Base-by-base conservation (phyloP, 2,329 filamentous ascomycete species). In the Xylariaceae sp. region DNA sequence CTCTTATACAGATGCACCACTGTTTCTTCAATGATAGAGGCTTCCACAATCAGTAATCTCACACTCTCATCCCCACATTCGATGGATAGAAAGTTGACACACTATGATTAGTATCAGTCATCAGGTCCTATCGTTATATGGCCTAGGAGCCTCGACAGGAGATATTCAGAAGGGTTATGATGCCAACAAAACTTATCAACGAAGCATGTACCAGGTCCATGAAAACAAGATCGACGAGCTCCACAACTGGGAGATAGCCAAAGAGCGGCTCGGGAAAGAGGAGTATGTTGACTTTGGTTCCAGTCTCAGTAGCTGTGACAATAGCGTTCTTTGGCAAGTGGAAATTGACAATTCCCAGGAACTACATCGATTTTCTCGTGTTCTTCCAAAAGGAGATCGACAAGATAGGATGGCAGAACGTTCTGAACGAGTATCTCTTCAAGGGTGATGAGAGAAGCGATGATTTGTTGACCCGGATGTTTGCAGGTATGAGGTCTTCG, bases 351-450 rank as follows among this genome's bases (percentile, higher is more conserved):
- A 33, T 11, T 14, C 7, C 34, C 6, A 62, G 58, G 40, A 56
- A 77, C 63, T 95, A 94, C 60, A 68, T 80, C 7, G 82, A 89
- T 57, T 95, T 86, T 60, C 72, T 95, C 2, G 68, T 71, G 6
- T 95, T 87, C 69, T 96, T 89, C 67, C 79, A 88, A 59, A 62
- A 67, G 1, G 83, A 93, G 61, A 88, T 95, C 25, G 77, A 83
- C 11, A 61, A 63, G 22, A 76, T 76, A 29, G 78, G 80, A 0
- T 87, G 82, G 72, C 69, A 82, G 54, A 64, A 70, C 1, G 80
- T 83, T 0, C 45, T 95, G 22, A 67, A 73, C 14, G 76, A 86
- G 58, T 84, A 87, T 56, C 50, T 95, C 1, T 88, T 95, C 60
- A 72, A 76, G 3, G 78, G 77, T 2, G 78, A 83, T 44, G 75